These are phyloP conservation scores for Trebouxiophyceae sp. DNA, from an alignment of 163 green algal species.

Conservation along the genomic window DNA sequence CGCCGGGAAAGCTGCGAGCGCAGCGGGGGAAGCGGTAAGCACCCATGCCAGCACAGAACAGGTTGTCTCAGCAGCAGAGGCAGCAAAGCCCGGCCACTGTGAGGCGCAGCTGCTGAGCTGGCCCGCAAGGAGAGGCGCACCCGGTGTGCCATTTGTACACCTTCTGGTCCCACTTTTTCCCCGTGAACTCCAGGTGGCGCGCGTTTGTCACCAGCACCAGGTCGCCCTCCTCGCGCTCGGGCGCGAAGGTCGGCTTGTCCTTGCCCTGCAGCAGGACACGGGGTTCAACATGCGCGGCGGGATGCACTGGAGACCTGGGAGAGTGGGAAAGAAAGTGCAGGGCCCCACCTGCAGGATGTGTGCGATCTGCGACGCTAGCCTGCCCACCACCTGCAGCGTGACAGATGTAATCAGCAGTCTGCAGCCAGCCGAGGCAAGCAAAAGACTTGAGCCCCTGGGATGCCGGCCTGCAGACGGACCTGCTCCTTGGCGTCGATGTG, in stretches of 20 bases:
- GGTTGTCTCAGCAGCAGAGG: too few species aligned
- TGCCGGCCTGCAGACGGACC: conserved; percentile 7
- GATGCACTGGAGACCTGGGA: too few species aligned
- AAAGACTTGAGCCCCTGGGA: too few species aligned
- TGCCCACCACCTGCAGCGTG: conserved; percentile 70
- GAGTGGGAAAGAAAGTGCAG: too few species aligned
- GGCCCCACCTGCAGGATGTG: conserved; percentile 58
- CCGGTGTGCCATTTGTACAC: conserved; percentile 93
- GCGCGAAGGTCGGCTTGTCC: conserved; percentile 92
- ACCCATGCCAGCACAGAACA: too few species aligned
- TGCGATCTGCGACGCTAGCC: conserved; percentile 78
- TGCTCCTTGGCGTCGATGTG: conserved; percentile 70
- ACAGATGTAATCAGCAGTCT: not conserved
- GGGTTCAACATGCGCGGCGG: too few species aligned
- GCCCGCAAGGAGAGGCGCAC: conserved; percentile 14
- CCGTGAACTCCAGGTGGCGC: conserved; percentile 78
- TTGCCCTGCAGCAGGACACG: conserved; percentile 70
- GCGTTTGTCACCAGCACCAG: conserved; percentile 96
- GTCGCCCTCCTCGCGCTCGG: conserved; percentile 77
- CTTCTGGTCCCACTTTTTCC: conserved; percentile 93
- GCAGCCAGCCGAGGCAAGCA: too few species aligned
- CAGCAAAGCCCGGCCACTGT: too few species aligned
- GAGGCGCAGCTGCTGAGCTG: too few species aligned
- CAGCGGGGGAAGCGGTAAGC: too few species aligned
- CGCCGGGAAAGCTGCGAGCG: conserved; percentile 81